Base-by-base conservation (phyloP, 805 yeast species). In the Barnettozyma populi region DNA sequence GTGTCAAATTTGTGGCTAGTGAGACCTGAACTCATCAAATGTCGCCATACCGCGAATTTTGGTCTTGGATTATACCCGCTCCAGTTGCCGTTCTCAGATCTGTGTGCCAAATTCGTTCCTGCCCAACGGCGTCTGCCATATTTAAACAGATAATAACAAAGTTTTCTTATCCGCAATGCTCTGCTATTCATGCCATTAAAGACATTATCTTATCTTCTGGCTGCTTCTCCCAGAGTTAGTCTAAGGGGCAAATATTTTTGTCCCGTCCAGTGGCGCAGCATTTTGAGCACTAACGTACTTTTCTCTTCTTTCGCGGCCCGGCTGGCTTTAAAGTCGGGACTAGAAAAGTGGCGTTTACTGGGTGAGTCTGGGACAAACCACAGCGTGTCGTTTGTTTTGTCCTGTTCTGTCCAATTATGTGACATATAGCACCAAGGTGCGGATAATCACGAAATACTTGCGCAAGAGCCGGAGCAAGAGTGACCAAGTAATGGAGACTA, bases 1-100 rank as follows among this genome's bases (percentile, higher is more conserved):
- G 47, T 45, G 47, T 45, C 47, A 45, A 45, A 45, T 32, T 24
- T 25, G 47, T 45, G 47, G 47, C 47, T 45, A 34, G 44, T 45
- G 43, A 9, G 24, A n/a, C 13, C 21, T 35, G 6, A 29, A 4
- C 29, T 16, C 32, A 29, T 14, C 32, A 14, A 29, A 29, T 29
- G 32, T 13, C 16, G 32, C 16, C 32, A 29, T 29, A n/a, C 32
- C 16, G 32, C 32, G 16, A 35, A 8, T 3, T 35, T 10, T 35
- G 20, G 23, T 4, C 37, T 6, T 35, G 23, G 11, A 9, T 18
- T 4, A 35, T 18, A 14, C 18, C 37, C 37, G 20, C 37, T 18
- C 37, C 23, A 16, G 7, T 18, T 36, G 16, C 23, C 18, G 40
- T 20, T 36, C 14, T 27, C 13, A 18, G 25, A 29, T 29, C 16